Percentiles rank a stretch among this genome's conserved stretches.
phyloP scores from a whole-genome alignment of 2,329 filamentous ascomycete genomes.

The Claviceps cyperi region DNA sequence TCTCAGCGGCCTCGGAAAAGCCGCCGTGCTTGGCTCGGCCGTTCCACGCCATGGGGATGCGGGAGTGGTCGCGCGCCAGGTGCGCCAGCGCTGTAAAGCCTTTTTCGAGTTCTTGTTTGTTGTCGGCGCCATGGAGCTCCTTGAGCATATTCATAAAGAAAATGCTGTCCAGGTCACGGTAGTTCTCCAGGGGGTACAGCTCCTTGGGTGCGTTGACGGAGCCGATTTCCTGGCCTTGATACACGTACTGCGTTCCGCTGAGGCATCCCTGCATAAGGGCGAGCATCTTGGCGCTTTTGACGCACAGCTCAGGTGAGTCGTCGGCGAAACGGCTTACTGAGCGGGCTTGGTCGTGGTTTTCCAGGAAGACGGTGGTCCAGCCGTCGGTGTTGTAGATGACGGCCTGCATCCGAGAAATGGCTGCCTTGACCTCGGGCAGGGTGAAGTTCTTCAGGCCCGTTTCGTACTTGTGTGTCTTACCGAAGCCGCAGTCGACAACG shows the following conservation, averaged over 20 bases:
- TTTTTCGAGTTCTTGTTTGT: conserved; percentile 21
- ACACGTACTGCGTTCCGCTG: conserved; percentile 49
- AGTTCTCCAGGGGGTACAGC: conserved; percentile 44
- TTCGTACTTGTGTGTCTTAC: conserved; percentile 36
- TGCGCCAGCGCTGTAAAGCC: conserved; percentile 18
- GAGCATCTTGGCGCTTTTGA: conserved; percentile 41
- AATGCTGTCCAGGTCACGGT: conserved; percentile 33
- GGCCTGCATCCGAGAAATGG: conserved; percentile 34
- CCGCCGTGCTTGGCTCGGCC: conserved; percentile 17
- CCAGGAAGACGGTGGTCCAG: conserved; percentile 51
- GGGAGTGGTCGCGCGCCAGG: conserved; percentile 42
- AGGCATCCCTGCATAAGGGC: conserved; percentile 37
- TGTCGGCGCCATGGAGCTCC: conserved; percentile 14
- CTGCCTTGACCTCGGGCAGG: conserved; percentile 32
- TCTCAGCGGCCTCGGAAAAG: conserved; percentile 23
- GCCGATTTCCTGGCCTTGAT: conserved; percentile 54
- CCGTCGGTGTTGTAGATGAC: conserved; percentile 38
- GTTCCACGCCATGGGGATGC: conserved; percentile 55
- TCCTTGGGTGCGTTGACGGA: conserved; percentile 44
- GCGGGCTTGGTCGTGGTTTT: conserved; percentile 51
- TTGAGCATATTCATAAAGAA: conserved; percentile 21
- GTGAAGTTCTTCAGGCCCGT: conserved; percentile 30
- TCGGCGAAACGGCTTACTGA: conserved; percentile 40
- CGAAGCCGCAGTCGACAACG: conserved; percentile 45
- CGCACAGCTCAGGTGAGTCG: conserved; percentile 32